Conservation (phyloP, 2,329 filamentous ascomycete genomes). For the Ceratocystis lukuohia region DNA sequence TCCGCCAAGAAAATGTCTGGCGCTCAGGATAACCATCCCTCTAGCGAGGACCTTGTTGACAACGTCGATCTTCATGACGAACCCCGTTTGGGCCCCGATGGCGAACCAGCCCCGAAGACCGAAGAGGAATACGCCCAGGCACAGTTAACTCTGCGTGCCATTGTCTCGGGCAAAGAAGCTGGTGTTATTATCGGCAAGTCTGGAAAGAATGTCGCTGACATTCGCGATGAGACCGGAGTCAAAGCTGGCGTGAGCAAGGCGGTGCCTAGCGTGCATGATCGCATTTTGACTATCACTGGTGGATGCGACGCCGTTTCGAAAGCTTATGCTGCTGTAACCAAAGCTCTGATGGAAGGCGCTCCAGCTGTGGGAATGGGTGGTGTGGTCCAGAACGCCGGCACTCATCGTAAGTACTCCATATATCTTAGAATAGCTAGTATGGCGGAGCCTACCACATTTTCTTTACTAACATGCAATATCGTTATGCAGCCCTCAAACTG, state of each 20-base stretch:
- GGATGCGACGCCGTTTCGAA: slow-evolving; percentile 76
- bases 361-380: slow-evolving; percentile 95
- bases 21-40: slow-evolving; percentile 42
- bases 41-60: slow-evolving; percentile 52
- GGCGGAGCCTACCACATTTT: too few species aligned
- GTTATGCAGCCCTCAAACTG: slow-evolving; percentile 70
- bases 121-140: slow-evolving; percentile 93
- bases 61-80: slow-evolving; percentile 50
- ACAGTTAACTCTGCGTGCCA: slow-evolving; percentile 86
- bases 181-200: slow-evolving; percentile 98
- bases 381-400: slow-evolving; percentile 72
- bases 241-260: slow-evolving; percentile 98
- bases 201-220: slow-evolving; percentile 93
- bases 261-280: slow-evolving; percentile 91
- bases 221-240: slow-evolving; percentile 93
- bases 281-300: slow-evolving; percentile 89
- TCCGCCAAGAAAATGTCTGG: slow-evolving; percentile 41
- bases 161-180: slow-evolving; percentile 97
- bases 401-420: slow-evolving; percentile 61
- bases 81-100: slow-evolving; percentile 52
- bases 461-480: not conserved
- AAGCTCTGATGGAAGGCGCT: slow-evolving; percentile 80
- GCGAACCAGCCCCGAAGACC: slow-evolving; percentile 71
- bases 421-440: too few species aligned
- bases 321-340: slow-evolving; percentile 86